Percentiles rank a stretch among this genome's conserved stretches.
Conservation (phyloP, 75 land plant genomes). For the Picea sitchensis region DNA sequence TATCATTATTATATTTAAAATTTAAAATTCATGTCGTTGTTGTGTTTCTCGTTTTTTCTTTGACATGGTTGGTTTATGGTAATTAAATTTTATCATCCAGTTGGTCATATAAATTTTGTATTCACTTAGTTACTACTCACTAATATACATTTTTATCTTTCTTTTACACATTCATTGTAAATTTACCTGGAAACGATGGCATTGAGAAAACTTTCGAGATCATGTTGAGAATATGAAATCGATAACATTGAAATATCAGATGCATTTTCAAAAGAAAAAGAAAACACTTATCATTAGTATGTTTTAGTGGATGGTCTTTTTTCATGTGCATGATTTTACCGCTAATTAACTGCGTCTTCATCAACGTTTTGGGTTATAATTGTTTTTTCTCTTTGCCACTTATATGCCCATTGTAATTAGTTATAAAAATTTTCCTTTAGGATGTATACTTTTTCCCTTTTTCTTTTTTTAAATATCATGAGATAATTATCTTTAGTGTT, state of each 20-base stretch:
- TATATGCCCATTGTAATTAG: background rate
- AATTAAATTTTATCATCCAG: background rate
- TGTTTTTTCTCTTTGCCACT: background rate
- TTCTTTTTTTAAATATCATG: background rate
- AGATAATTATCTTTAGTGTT: background rate
- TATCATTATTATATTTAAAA: background rate
- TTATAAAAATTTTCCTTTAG: no score
- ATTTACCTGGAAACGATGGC: background rate
- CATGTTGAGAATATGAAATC: no score
- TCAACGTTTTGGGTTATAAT: background rate
- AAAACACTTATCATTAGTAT: background rate
- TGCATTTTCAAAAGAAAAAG: no score
- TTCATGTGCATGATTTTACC: background rate
- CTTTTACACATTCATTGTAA: background rate
- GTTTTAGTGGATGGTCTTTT: background rate
- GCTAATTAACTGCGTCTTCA: background rate
- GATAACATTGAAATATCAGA: no score
- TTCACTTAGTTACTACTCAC: background rate
- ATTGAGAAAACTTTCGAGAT: no score
- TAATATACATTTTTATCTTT: background rate
- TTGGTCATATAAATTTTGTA: background rate
- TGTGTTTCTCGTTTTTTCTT: background rate
- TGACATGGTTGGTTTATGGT: background rate
- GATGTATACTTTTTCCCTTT: no score
- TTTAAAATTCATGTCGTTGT: background rate